Conservation (phyloP, 768 basidiomycete species). For the Mycena metata region DNA sequence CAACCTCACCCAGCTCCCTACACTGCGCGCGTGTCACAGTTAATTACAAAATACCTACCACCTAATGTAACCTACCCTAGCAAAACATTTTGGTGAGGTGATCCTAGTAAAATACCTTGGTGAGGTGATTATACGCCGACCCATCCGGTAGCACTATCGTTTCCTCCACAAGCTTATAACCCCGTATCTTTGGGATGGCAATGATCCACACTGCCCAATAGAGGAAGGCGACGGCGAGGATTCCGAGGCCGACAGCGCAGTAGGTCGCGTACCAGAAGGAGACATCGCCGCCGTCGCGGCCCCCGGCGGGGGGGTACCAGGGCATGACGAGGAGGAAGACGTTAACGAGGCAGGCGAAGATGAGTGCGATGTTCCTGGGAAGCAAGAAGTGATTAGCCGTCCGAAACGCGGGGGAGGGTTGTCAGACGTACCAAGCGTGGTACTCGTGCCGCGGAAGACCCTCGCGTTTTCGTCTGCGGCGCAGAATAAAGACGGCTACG, state of each 20-base stretch:
- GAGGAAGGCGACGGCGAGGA: conserved; percentile 48
- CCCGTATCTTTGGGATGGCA: conserved; percentile 56
- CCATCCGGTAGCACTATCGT: conserved; percentile 24
- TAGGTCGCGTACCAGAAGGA: conserved; percentile 60
- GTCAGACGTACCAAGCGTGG: conserved; percentile 49
- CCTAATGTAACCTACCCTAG: too few species aligned
- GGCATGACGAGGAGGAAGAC: conserved; percentile 56
- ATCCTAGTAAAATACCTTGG: conserved; percentile 23
- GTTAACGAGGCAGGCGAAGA: conserved; percentile 54
- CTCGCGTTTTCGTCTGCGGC: conserved; percentile 48
- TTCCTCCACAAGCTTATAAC: conserved; percentile 45
- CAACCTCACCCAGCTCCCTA: too few species aligned
- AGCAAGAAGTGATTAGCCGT: background rate
- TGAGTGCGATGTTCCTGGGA: conserved; percentile 47
- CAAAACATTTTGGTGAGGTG: too few species aligned
- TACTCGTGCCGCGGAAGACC: conserved; percentile 52
- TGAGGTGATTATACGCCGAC: conserved; percentile 26
- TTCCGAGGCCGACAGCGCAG: conserved; percentile 53
- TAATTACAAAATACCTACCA: too few species aligned
- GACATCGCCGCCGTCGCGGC: conserved; percentile 55
- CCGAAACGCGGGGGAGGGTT: background rate
- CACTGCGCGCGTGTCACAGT: too few species aligned
- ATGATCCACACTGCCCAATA: conserved; percentile 54
- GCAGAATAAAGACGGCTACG: conserved; percentile 52
- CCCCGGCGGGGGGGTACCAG: conserved; percentile 56